These are phyloP conservation scores for Gloeopeniophorella convolvens DNA, from an alignment of 768 basidiomycete genomes.

Conservation along the genomic window DNA sequence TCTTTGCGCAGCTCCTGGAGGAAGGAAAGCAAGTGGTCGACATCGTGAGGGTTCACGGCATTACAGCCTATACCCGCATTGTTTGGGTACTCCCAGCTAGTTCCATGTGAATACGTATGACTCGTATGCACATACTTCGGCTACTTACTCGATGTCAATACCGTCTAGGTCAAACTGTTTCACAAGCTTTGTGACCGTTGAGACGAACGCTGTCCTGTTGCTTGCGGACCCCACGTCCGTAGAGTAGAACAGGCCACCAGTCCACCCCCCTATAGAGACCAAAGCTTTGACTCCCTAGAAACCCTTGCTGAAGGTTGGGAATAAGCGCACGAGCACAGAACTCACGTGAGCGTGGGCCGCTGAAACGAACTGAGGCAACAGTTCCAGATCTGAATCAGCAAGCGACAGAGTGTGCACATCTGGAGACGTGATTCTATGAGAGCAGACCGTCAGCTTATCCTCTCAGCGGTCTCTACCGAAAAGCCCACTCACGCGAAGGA, in stretches of 20 bases:
- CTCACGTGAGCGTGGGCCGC: constrained; percentile 21
- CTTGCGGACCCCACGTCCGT: constrained; percentile 4
- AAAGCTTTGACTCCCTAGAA: constrained; percentile 14
- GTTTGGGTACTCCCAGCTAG: constrained; percentile 14
- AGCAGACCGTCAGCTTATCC: no score
- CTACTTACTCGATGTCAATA: constrained; percentile 14
- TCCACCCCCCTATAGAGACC: constrained; percentile 16
- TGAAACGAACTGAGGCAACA: constrained; percentile 23
- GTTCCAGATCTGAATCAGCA: constrained; percentile 21
- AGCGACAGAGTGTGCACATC: constrained; percentile 24
- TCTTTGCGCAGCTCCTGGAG: constrained; percentile 2
- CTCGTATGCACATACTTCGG: not conserved
- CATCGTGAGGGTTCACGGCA: not conserved
- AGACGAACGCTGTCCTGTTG: constrained; percentile 15
- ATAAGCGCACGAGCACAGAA: not conserved
- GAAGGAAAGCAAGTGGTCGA: constrained; percentile 5
- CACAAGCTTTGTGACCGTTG: not conserved
- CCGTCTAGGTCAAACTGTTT: constrained; percentile 12
- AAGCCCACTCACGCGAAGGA: constrained; percentile 50
- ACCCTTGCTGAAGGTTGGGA: not conserved
- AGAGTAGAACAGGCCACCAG: constrained; percentile 14
- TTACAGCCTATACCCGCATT: constrained; percentile 6
- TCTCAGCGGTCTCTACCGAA: constrained; percentile 15
- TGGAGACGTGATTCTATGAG: constrained; percentile 2
- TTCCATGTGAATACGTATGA: not conserved